Evolutionary conservation across 2,329 filamentous ascomycete genomes (phyloP).

Genomic region (Aureobasidium melanogenum): DNA sequence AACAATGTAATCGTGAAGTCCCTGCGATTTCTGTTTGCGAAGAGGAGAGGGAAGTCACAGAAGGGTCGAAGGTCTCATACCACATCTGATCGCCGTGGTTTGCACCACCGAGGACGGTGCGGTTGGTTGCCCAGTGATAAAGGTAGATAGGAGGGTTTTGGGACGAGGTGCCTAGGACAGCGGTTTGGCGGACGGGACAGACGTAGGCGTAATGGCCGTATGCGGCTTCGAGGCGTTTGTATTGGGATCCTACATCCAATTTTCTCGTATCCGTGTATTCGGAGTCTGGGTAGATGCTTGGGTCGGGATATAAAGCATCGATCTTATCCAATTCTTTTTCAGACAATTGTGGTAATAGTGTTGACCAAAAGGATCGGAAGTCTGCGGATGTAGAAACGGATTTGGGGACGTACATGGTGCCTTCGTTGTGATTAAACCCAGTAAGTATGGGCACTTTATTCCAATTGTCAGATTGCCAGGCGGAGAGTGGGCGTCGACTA

Average conservation of each 20-base stretch:
- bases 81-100: conserved; percentile 29
- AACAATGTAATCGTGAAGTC: conserved; percentile 24
- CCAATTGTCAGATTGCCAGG: conserved; percentile 46
- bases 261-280: conserved; percentile 34
- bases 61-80: conserved; percentile 25
- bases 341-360: conserved; percentile 51
- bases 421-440: conserved; percentile 64
- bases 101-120: conserved; percentile 23
- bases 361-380: conserved; percentile 53
- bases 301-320: conserved; percentile 55
- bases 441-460: conserved; percentile 56
- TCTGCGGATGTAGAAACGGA: conserved; percentile 39
- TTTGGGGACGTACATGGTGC: conserved; percentile 53
- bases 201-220: conserved; percentile 59
- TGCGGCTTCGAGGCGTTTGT: conserved; percentile 48
- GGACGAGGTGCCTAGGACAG: conserved; percentile 30
- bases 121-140: conserved; percentile 53
- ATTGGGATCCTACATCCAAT: conserved; percentile 42
- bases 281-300: conserved; percentile 32
- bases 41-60: conserved; percentile 18
- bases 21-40: conserved; percentile 25
- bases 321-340: conserved; percentile 46
- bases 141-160: conserved; percentile 39
- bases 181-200: conserved; percentile 54
- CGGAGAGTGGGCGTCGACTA: conserved; percentile 47